Base-by-base conservation (phyloP, 345 rosid genomes). In the Toxicodendron radicans region DNA sequence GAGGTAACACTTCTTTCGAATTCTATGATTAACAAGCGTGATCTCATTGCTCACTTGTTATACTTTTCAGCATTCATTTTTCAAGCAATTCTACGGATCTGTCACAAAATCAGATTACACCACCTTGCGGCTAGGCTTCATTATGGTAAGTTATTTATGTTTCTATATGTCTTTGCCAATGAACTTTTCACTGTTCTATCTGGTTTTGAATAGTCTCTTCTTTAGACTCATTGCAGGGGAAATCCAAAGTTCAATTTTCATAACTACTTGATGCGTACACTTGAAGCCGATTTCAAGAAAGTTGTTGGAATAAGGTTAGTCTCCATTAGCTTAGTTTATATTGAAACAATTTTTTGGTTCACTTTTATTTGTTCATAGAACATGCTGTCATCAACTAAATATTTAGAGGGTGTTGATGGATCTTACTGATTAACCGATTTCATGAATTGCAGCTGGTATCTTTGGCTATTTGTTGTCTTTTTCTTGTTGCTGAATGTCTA, bases 241-340 rank as follows among this genome's bases (percentile, higher is more conserved):
- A 91, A 87, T 76, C 91, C 83, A 10, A 90, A 89, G 71, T 95
- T 95, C 71, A 84, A 95, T 75, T 95, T 95, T 78, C 94, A 95
- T 74, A 83, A 79, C 70, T 95, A 93, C 81, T 78, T 95, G 89
- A 80, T 89, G 66, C 97, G 98, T 60, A 89, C 96, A n/a, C 90
- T 95, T 10, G 97, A 93, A 77, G 96, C 89, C 0, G 99, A 93
- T 87, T 95, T 95, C 68, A 93, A 90, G 83, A 86, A 79, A 87
- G 98, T 95, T 35, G 95, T 95, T 3, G 99, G 99, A 54, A 91
- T 93, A 79, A 93, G 98, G 99, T 86, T 51, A 60, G 62, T 54
- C 43, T 5, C 3, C 35, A 13, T 24, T 27, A 6, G 43, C 43
- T 38, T 38, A 38, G 1, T 8, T 38, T 38, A 1, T 1, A 27